Conservation (phyloP, 2,329 filamentous ascomycete genomes). For the Elsinoe arachidis region DNA sequence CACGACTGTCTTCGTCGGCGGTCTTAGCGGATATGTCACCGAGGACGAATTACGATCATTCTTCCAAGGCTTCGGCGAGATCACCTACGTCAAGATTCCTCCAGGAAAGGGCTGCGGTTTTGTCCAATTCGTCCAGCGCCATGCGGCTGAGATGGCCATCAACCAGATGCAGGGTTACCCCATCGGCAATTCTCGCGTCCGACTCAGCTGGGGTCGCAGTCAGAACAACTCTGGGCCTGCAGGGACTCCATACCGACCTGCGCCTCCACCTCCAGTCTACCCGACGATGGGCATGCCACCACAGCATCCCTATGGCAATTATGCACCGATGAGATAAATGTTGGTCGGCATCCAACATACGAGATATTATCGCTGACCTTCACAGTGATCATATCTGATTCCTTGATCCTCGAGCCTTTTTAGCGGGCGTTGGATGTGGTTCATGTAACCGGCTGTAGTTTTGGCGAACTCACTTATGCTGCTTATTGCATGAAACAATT, state of each 20-base stretch:
- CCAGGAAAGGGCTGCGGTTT: constrained; percentile 98
- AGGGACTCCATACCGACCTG: constrained; percentile 92
- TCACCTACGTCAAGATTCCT: constrained; percentile 99
- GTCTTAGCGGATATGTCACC: constrained; percentile 93
- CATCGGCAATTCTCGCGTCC: constrained; percentile 95
- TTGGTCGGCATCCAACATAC: background rate
- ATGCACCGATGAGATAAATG: constrained; percentile 58
- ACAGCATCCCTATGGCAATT: constrained; percentile 54
- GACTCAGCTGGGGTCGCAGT: constrained; percentile 92
- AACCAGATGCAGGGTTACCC: constrained; percentile 99
- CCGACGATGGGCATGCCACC: constrained; percentile 58
- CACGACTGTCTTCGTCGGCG: constrained; percentile 96
- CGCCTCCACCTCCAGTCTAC: constrained; percentile 70
- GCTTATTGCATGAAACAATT: constrained; percentile 16
- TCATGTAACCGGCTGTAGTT: constrained; percentile 19
- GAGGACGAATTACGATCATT: constrained; percentile 99
- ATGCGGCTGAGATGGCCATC: constrained; percentile 99
- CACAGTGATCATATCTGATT: constrained; percentile 28
- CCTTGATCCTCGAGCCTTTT: constrained; percentile 33
- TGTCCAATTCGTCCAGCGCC: constrained; percentile 97
- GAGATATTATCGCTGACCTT: constrained; percentile 14
- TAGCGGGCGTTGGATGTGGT: constrained; percentile 32
- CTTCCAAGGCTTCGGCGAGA: constrained; percentile 99
- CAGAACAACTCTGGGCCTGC: constrained; percentile 98
- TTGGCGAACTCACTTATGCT: constrained; percentile 17